These are phyloP conservation scores for Asterophora lycoperdoides DNA, from an alignment of 768 basidiomycete species.

Conservation along the genomic window DNA sequence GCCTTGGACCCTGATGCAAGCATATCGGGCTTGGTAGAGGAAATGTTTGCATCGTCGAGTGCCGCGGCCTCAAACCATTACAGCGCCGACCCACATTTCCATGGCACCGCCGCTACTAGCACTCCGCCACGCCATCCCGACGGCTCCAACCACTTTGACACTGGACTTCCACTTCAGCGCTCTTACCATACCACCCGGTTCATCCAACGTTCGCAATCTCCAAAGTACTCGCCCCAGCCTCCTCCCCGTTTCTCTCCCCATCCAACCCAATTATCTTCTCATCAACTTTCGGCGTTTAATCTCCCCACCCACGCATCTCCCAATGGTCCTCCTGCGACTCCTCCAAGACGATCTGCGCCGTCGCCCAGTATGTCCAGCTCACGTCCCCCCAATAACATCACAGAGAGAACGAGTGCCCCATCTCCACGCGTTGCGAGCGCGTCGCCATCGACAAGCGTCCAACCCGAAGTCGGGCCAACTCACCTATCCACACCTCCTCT, in stretches of 20 bases:
- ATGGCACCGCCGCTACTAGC: conserved; percentile 16
- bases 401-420: background rate
- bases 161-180: conserved; percentile 59
- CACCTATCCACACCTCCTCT: conserved; percentile 31
- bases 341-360: conserved; percentile 30
- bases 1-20: conserved; percentile 49
- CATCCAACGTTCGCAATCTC: conserved; percentile 34
- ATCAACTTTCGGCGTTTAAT: conserved; percentile 21
- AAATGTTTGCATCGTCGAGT: conserved; percentile 52
- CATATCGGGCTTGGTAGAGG: conserved; percentile 68
- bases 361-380: conserved; percentile 17
- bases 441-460: background rate
- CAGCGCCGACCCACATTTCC: background rate
- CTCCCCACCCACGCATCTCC: conserved; percentile 31
- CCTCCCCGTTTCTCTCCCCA: conserved; percentile 29
- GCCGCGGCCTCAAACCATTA: conserved; percentile 12
- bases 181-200: conserved; percentile 57
- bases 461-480: background rate
- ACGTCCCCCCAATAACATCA: background rate
- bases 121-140: conserved; percentile 40
- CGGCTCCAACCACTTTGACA: conserved; percentile 42
- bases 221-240: conserved; percentile 29
- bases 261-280: conserved; percentile 11
- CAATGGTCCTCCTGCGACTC: conserved; percentile 30
- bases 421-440: conserved; percentile 1